A percentile compares a stretch with the other conserved stretches of the same genome.
Evolutionary conservation across 768 basidiomycete species (phyloP).

Genomic region (Boletus pseudopeckii): DNA sequence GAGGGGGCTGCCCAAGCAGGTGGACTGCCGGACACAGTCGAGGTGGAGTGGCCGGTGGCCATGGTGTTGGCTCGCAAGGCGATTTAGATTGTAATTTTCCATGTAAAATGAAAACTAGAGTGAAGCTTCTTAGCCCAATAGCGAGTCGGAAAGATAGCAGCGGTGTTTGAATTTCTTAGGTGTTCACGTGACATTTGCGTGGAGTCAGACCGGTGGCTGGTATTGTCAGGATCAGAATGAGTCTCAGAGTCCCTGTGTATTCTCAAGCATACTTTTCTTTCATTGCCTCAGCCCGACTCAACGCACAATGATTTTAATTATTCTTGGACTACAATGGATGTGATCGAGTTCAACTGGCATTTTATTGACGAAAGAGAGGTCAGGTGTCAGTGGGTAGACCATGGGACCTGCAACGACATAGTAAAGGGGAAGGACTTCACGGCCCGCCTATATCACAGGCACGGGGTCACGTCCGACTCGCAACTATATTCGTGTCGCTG

Average conservation of each 20-base stretch:
- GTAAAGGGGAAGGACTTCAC: neutral
- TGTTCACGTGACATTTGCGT: too few relatives aligned
- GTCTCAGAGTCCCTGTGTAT: too few relatives aligned
- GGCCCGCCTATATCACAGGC: neutral
- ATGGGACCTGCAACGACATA: neutral
- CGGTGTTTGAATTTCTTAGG: too few relatives aligned
- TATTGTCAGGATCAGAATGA: too few relatives aligned
- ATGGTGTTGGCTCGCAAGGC: conserved; percentile 19
- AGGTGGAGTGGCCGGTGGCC: conserved; percentile 41
- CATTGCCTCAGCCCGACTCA: neutral
- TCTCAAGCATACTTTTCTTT: too few relatives aligned
- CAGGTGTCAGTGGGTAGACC: conserved; percentile 1
- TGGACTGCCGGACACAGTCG: conserved; percentile 26
- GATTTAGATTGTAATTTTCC: neutral
- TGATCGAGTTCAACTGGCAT: neutral
- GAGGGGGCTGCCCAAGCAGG: conserved; percentile 32
- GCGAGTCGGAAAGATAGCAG: too few relatives aligned
- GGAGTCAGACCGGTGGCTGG: too few relatives aligned
- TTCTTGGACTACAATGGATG: neutral
- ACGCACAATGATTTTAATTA: too few relatives aligned
- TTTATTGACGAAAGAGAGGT: neutral
- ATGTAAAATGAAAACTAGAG: too few relatives aligned
- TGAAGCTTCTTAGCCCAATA: too few relatives aligned
- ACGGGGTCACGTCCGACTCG: conserved; percentile 3
- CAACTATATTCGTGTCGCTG: conserved; percentile 8